Evolutionary conservation across 306 rosid species (phyloP).

Genomic region (Abrus precatorius): DNA sequence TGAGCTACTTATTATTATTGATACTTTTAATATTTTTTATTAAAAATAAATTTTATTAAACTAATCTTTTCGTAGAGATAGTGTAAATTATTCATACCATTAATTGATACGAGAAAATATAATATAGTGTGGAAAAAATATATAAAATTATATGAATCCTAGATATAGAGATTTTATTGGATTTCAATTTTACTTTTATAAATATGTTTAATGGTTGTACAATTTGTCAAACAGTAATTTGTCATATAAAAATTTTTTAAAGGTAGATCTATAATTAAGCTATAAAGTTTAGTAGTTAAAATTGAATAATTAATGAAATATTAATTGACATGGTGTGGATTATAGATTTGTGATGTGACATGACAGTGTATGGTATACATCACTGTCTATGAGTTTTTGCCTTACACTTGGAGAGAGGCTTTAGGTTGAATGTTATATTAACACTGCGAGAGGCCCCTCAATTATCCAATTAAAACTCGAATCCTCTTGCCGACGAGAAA

Average conservation of each 20-base stretch:
- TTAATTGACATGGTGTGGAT: background rate
- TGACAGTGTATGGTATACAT: constrained; percentile 17
- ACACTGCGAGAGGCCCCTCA: background rate
- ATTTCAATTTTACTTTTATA: too few species aligned
- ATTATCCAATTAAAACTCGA: constrained; percentile 3
- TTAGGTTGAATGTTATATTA: constrained; percentile 16
- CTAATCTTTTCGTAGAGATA: too few species aligned
- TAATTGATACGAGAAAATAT: too few species aligned
- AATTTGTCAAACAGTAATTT: too few species aligned
- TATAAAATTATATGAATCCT: too few species aligned
- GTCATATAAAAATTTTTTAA: background rate
- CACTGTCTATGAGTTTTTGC: background rate
- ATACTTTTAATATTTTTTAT: too few species aligned
- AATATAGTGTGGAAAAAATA: too few species aligned
- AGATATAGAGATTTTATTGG: too few species aligned
- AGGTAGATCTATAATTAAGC: background rate
- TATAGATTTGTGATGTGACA: background rate
- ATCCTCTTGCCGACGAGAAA: constrained; percentile 24
- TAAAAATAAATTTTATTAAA: too few species aligned
- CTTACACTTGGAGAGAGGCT: constrained; percentile 24
- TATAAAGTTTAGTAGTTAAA: background rate
- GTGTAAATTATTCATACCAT: too few species aligned
- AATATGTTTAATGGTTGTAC: too few species aligned
- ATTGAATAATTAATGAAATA: background rate
- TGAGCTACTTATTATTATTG: too few species aligned